Conservation (phyloP, 164 flowering plant genomes). For the Vitis rupestris region DNA sequence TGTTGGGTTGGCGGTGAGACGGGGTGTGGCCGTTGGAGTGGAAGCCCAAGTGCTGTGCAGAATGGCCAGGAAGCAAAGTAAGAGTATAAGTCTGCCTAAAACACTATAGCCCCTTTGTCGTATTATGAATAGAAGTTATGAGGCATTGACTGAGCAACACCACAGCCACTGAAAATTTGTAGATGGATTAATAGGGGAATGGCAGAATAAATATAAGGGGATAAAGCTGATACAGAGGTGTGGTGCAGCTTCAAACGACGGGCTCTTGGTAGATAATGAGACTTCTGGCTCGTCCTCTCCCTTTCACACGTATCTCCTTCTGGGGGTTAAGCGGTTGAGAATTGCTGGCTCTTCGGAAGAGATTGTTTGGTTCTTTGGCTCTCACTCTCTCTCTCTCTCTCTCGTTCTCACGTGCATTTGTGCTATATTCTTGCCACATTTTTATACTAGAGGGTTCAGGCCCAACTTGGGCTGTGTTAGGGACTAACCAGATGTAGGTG, state of each 20-base stretch:
- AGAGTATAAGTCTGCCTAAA: too few species aligned
- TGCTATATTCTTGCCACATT: not conserved
- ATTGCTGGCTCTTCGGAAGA: not conserved
- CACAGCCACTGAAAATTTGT: slow-evolving; percentile 35
- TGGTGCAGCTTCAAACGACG: slow-evolving; percentile 29
- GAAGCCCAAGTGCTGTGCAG: too few species aligned
- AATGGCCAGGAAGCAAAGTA: too few species aligned
- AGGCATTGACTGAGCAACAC: slow-evolving; percentile 16
- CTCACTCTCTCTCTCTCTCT: not conserved
- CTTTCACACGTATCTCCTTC: too few species aligned
- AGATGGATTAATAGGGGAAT: slow-evolving; percentile 13
- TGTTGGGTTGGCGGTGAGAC: not conserved
- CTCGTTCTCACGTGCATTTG: not conserved
- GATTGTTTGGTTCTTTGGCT: not conserved
- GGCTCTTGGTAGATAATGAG: slow-evolving; percentile 18
- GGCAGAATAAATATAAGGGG: slow-evolving; percentile 4
- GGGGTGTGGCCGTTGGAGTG: too few species aligned
- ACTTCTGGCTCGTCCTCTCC: not conserved
- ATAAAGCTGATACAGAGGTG: slow-evolving; percentile 27
- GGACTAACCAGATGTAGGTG: too few species aligned
- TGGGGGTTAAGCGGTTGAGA: too few species aligned
- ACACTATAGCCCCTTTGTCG: too few species aligned
- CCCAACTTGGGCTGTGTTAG: too few species aligned
- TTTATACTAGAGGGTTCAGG: too few species aligned
- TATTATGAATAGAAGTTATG: not conserved